Percentiles rank a stretch among this genome's conserved stretches.
Evolutionary conservation across 495 filamentous ascomycete genomes (phyloP).

Genomic region (Jackrogersella minutella): DNA sequence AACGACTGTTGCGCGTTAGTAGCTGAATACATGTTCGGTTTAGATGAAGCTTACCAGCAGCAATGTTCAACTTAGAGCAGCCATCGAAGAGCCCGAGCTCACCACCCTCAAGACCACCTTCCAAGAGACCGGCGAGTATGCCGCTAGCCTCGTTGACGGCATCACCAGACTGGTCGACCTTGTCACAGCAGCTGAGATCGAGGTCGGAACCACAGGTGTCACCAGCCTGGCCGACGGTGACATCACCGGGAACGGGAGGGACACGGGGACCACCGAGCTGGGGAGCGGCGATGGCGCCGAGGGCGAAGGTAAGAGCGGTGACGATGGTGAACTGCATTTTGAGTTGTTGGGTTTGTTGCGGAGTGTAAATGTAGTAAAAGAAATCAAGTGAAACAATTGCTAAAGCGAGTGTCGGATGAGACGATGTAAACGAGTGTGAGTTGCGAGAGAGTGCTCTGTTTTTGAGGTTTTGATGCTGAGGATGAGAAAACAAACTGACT

Average conservation of each 20-base stretch:
- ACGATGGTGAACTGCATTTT: conserved; percentile 48
- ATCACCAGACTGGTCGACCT: conserved; percentile 61
- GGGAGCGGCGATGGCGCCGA: conserved; percentile 37
- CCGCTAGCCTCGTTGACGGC: conserved; percentile 36
- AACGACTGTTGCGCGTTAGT: conserved; percentile 39
- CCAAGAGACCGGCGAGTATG: conserved; percentile 39
- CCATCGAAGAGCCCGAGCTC: conserved; percentile 38
- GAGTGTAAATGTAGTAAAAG: background rate
- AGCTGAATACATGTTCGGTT: background rate
- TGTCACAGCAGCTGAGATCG: conserved; percentile 51
- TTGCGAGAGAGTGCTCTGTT: conserved; percentile 43
- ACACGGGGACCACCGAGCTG: conserved; percentile 29
- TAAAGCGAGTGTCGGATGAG: conserved; percentile 38
- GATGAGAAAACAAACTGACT: conserved; percentile 22
- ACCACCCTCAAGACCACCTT: conserved; percentile 33
- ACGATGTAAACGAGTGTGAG: conserved; percentile 40
- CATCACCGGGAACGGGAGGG: conserved; percentile 51
- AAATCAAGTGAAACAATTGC: conserved; percentile 21
- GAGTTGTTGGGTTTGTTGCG: conserved; percentile 27
- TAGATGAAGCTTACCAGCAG: conserved; percentile 33
- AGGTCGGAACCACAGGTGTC: conserved; percentile 58
- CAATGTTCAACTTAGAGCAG: conserved; percentile 45
- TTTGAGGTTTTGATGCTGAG: conserved; percentile 40
- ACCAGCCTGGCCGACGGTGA: conserved; percentile 58
- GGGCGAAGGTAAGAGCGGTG: conserved; percentile 43